Base-by-base conservation (phyloP, 176 grass and related monocot genomes). In the Eremochloa ophiuroides region DNA sequence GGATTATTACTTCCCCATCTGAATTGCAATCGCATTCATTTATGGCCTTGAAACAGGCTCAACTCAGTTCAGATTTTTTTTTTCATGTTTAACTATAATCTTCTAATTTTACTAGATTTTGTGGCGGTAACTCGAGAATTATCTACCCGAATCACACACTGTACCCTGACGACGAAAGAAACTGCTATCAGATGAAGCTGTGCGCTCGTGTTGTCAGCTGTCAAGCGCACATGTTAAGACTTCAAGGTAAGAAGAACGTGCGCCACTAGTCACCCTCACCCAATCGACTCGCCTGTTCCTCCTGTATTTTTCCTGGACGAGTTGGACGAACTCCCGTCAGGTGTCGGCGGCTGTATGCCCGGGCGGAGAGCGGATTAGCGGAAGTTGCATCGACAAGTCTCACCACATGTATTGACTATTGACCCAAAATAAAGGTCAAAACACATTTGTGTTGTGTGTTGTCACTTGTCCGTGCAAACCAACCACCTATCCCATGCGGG, bases 361-460 rank as follows among this genome's bases (percentile, higher is more conserved):
- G n/a, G 8, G 22, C 15, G 39, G 42, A 51, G 70, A 1, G 71
- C 6, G 62, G 16, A 37, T n/a, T n/a, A n/a, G n/a, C n/a, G n/a
- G n/a, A 37, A n/a, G n/a, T n/a, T n/a, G n/a, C n/a, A n/a, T n/a
- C n/a, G n/a, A n/a, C n/a, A n/a, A 56, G 85, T 82, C 85, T 28
- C 64, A 2, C 5, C 79, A 25, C 85, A 77, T 87, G 85, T 77
- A 16, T 63, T 87, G 85, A 87, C 85, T n/a, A n/a, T n/a, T n/a
- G n/a, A n/a, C n/a, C 17, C 18, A 31, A 17, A 31, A 62, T 53
- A 10, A 0, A 30, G 51, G 50, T 18, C 8, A 4, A 16, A 10
- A 0, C 85, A 62, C 78, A 22, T 71, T 46, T 5, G n/a, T n/a
- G n/a, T n/a, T n/a, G n/a, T 23, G 67, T 8, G 38, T 14, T 38